Conservation (phyloP, 2,329 filamentous ascomycete genomes). For the Ceratocystis papillata region DNA sequence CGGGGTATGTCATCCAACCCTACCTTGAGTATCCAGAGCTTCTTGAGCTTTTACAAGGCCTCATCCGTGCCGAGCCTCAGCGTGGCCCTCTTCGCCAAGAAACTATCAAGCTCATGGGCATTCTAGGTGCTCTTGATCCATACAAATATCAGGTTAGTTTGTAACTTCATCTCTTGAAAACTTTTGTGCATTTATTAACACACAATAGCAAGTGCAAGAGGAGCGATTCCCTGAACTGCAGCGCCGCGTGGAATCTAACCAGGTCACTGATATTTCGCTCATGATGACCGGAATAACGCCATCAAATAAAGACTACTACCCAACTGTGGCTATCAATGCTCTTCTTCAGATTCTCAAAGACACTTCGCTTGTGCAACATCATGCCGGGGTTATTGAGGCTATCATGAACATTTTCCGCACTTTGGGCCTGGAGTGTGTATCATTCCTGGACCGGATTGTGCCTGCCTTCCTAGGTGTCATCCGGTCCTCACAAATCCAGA, state of each 20-base stretch:
- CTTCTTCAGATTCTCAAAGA: conserved; percentile 87
- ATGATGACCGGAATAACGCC: conserved; percentile 97
- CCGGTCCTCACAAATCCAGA: conserved; percentile 61
- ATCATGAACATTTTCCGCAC: conserved; percentile 99
- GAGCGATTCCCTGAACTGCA: conserved; percentile 67
- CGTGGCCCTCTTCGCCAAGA: conserved; percentile 77
- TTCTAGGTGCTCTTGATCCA: conserved; percentile 85
- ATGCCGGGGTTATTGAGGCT: conserved; percentile 88
- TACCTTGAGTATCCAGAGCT: conserved; percentile 93
- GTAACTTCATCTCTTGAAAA: not conserved
- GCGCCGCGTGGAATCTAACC: conserved; percentile 49
- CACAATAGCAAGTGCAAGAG: conserved; percentile 65
- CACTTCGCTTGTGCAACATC: conserved; percentile 76
- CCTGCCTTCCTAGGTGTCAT: conserved; percentile 90
- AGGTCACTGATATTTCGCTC: conserved; percentile 81
- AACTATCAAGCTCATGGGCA: conserved; percentile 93
- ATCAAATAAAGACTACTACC: conserved; percentile 96
- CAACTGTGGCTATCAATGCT: conserved; percentile 94
- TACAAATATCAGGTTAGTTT: conserved; percentile 64
- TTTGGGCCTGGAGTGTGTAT: conserved; percentile 87
- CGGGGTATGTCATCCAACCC: conserved; percentile 92
- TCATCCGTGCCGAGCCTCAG: conserved; percentile 81
- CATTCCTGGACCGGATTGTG: conserved; percentile 86
- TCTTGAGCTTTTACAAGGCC: conserved; percentile 81
- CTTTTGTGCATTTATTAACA: conserved; percentile 27